Base-by-base conservation (phyloP, 768 basidiomycete species). In the Austroboletus festivus region DNA sequence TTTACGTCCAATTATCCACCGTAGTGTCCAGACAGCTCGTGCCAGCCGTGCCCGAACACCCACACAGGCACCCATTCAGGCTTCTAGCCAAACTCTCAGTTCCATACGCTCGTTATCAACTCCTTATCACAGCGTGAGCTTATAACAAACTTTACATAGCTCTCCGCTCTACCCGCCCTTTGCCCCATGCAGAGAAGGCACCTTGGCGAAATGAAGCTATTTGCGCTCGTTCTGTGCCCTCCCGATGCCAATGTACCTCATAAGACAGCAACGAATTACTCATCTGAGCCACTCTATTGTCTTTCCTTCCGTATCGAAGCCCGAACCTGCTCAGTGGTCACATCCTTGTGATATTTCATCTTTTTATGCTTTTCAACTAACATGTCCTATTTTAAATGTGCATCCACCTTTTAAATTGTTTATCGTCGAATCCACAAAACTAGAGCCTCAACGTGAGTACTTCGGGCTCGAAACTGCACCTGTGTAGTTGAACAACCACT, bases 41-140 rank as follows among this genome's bases (percentile, higher is more conserved):
- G n/a, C n/a, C n/a, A n/a, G n/a, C n/a, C n/a, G n/a, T 34, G 9
- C 12, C 16, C 33, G 10, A n/a, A 13, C 33, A 15, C 33, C 33
- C 16, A 34, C 26, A 5, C 26, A 28, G 26, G 26, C 26, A 28
- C 26, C 6, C 11, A 5, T 28, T 5, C 11, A 28, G 6, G 26
- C 26, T 28, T 28, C 26, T 28, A 5, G 26, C 26, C 11, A 28
- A 28, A 5, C 11, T 28, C 26, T 28, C 26, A 28, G 26, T 11
- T 28, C 26, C 5, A 43, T n/a, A 38, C 31, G 35, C 38, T 7
- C 45, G 46, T 37, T 56, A 63, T 56, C 63, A 48, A 43, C 53
- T 51, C 52, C 56, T 52, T 61, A 65, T 55, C 66, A 40, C 55
- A 54, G 52, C 53, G n/a, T n/a, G n/a, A n/a, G n/a, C n/a, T n/a